phyloP scores from a whole-genome alignment of 805 yeast genomes.

The Wickerhamomyces subpelliculosus region DNA sequence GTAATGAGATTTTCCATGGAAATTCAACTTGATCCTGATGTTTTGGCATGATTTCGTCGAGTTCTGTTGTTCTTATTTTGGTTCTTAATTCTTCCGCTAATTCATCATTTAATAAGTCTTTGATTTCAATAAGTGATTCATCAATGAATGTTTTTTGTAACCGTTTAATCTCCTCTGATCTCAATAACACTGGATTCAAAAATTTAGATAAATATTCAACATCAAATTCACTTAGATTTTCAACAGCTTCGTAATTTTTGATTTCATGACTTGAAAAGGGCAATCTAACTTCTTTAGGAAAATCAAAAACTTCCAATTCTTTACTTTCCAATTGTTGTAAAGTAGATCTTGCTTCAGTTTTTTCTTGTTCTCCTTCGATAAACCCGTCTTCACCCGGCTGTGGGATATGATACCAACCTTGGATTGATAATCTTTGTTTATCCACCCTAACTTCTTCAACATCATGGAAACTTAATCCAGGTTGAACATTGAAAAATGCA shows the following conservation, averaged over 20 bases:
- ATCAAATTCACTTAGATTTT: constrained; percentile 34
- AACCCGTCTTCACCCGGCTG: constrained; percentile 87
- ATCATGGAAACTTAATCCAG: constrained; percentile 95
- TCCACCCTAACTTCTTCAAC: constrained; percentile 95
- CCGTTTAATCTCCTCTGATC: constrained; percentile 27
- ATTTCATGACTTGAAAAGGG: constrained; percentile 35
- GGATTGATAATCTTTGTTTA: constrained; percentile 84
- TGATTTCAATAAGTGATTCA: constrained; percentile 64
- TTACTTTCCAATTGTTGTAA: constrained; percentile 73
- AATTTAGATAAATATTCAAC: constrained; percentile 41
- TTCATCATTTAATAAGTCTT: constrained; percentile 52
- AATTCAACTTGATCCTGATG: constrained; percentile 42
- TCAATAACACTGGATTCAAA: constrained; percentile 49
- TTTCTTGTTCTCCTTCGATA: constrained; percentile 76
- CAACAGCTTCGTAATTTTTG: constrained; percentile 18
- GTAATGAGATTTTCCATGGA: constrained; percentile 90
- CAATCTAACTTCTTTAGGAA: constrained; percentile 57
- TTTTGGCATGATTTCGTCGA: constrained; percentile 55
- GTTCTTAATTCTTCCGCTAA: constrained; percentile 41
- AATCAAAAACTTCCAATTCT: constrained; percentile 71
- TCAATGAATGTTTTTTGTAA: constrained; percentile 51
- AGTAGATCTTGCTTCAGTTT: constrained; percentile 66
- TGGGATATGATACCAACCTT: constrained; percentile 99
- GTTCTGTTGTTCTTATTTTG: constrained; percentile 48
- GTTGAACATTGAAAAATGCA: constrained; percentile 93